Base-by-base conservation (phyloP, 257 asterid genomes). In the Scutellaria galericulata region DNA sequence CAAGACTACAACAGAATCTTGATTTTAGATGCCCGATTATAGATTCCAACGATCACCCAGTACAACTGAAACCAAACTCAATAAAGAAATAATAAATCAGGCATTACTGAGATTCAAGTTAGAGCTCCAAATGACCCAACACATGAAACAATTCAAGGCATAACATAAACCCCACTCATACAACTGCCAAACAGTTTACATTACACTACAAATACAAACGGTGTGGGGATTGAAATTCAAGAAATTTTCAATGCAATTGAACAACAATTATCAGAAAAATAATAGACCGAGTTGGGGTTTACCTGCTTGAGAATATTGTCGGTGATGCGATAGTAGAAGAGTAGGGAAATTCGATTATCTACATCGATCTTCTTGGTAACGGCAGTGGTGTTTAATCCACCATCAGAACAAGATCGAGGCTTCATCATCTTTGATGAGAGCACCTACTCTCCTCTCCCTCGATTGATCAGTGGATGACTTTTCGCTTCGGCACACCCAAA, bases 251-350 rank as follows among this genome's bases (percentile, higher is more conserved):
- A 3, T 7, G 24, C 41, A 22, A 31, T 22, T 40, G 56, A 57
- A 54, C 37, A 82, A 45, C 48, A 11, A 60, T 22, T n/a, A 42
- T 61, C 6, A 10, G 37, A 24, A 44, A 63, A 58, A 35, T 11
- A 45, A 66, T 6, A 2, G 64, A 35, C 24, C 22, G 2, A 77
- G 63, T 20, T n/a, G 18, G 51, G 48, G 55, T 20, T 48, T 64
- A 91, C 97, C 97, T 89, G 96, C 81, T 81, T 89, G 79, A 91
- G 93, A 73, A 91, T 82, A 71, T 88, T 91, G 55, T 89, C 87
- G 20, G 97, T 95, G 79, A 91, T 89, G 11, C 97, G 90, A 75
- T 51, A 79, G 78, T 91, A 91, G 69, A 74, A 83, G 7, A 59
- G 80, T 11, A 91, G 81, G 52, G 96, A 74, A 76, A 89, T 78